Evolutionary conservation across 305 asterid species (phyloP).

Genomic region (Caryopteris hybrid): DNA sequence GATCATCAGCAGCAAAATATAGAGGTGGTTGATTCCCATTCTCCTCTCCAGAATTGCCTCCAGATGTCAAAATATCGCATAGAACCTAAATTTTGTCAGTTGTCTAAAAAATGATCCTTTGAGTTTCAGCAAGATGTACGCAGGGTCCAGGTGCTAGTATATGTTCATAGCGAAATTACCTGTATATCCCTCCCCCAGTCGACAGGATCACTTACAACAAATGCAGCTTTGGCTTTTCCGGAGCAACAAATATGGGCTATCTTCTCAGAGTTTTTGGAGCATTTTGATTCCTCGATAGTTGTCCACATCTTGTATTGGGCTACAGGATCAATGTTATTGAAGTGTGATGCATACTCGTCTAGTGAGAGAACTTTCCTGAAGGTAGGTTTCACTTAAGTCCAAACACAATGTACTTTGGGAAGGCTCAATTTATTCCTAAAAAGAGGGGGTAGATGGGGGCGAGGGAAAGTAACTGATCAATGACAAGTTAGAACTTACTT

Average conservation of each 20-base stretch:
- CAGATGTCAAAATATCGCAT: conserved; percentile 59
- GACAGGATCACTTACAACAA: conserved; percentile 62
- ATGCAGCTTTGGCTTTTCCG: conserved; percentile 48
- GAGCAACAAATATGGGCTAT: conserved; percentile 10
- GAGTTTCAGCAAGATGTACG: neutral
- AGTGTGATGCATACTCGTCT: conserved; percentile 51
- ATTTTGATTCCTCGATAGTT: conserved; percentile 23
- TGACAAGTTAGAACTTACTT: conserved; percentile 41
- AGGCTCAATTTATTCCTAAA: neutral
- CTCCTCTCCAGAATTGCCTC: conserved; percentile 50
- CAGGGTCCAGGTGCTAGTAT: neutral
- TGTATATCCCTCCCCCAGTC: conserved; percentile 74
- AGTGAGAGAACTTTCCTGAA: conserved; percentile 55
- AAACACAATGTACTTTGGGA: neutral
- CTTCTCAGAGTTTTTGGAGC: conserved; percentile 18
- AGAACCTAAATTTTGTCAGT: conserved; percentile 38
- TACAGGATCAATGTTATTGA: conserved; percentile 56
- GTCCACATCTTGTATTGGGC: conserved; percentile 62
- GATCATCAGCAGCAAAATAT: conserved; percentile 62
- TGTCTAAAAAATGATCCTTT: conserved; percentile 5
- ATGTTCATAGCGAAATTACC: conserved; percentile 21
- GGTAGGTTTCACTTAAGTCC: conserved; percentile 10
- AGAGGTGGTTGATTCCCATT: conserved; percentile 46
- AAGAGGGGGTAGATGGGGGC: neutral
- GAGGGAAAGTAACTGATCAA: neutral